Evolutionary conservation across 441 rosid genomes (phyloP).

Genomic region (Breynia disticha): DNA sequence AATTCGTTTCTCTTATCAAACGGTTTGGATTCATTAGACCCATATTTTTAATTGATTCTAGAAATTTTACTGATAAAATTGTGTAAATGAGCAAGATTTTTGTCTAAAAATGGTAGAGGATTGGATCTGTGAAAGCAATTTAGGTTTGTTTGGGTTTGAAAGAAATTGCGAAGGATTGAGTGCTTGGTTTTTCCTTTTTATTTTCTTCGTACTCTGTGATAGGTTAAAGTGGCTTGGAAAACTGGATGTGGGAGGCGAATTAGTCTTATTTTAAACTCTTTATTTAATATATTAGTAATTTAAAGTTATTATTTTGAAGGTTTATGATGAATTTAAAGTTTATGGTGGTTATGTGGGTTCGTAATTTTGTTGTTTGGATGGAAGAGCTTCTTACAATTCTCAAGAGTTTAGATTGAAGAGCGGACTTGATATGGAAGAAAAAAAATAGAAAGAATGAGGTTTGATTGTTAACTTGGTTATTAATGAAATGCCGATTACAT

Average conservation of each 20-base stretch:
- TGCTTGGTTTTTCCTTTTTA: too few species aligned
- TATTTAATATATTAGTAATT: neutral
- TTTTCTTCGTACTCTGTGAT: too few species aligned
- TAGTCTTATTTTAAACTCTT: neutral
- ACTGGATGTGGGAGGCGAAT: slow-evolving; percentile 63
- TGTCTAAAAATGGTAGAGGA: too few species aligned
- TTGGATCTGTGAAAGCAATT: too few species aligned
- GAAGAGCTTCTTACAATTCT: slow-evolving; percentile 56
- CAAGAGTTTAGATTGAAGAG: slow-evolving; percentile 61
- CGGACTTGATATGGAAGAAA: slow-evolving; percentile 65
- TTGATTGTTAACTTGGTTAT: neutral
- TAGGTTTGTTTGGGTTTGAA: too few species aligned
- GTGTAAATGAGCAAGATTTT: too few species aligned
- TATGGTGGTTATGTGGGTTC: slow-evolving; percentile 79
- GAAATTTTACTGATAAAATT: too few species aligned
- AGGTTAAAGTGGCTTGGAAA: slow-evolving; percentile 45
- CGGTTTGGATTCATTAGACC: too few species aligned
- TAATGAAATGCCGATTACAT: too few species aligned
- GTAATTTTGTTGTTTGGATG: slow-evolving; percentile 74
- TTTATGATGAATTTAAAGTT: slow-evolving; percentile 62
- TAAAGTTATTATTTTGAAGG: slow-evolving; percentile 28
- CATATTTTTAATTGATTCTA: too few species aligned
- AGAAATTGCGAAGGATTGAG: too few species aligned
- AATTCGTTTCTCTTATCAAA: too few species aligned
- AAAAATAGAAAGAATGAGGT: neutral